Evolutionary conservation across 495 filamentous ascomycete genomes (phyloP), one percentile per base, ranked within the genome.

Genomic region (Hypomontagnella monticulosa): DNA sequence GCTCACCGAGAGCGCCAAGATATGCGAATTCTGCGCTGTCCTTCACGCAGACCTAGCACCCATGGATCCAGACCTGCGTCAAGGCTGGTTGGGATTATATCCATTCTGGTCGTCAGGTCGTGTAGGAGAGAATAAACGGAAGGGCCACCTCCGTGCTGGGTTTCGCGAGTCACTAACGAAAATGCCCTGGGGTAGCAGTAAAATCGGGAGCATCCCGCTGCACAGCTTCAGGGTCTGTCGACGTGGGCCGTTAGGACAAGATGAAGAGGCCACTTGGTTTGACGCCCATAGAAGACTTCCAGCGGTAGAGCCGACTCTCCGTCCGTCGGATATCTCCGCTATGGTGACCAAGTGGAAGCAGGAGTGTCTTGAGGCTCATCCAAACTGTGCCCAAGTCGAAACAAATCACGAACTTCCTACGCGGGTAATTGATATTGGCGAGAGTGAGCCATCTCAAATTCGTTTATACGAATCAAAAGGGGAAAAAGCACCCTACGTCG

Each of bases 71-170:
- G 8, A 18, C 46, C 16, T 63, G 7, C 42, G 14, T 11, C 58
- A 63, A 54, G 65, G 59, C 33, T 63, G 58, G 65, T 49, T 68
- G 8, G 58, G 58, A 0, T 41, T 68, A n/a, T 68, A 68, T 14
- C 65, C 65, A 0, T 68, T 63, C 10, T 63, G 54, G 58, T 49
- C 54, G 0, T 11, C 42, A 4, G 40, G 27, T 10, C 48, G 37
- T 7, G 23, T 33, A 1, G 61, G 48, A 4, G 14, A 37, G 16
- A 68, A 68, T 43, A 55, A 50, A n/a, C 16, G 8, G 7, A 68
- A 63, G 14, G 65, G 65, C 10, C 54, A 55, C n/a, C 63, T 68
- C 36, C 58, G 59, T 4, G 54, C 59, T 15, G 65, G 54, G 2
- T 68, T 68, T 19, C 53, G 53, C 14, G 54, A 46, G 1, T 58